phyloP scores from a whole-genome alignment of 805 yeast species.

The Barnettozyma sp. region DNA sequence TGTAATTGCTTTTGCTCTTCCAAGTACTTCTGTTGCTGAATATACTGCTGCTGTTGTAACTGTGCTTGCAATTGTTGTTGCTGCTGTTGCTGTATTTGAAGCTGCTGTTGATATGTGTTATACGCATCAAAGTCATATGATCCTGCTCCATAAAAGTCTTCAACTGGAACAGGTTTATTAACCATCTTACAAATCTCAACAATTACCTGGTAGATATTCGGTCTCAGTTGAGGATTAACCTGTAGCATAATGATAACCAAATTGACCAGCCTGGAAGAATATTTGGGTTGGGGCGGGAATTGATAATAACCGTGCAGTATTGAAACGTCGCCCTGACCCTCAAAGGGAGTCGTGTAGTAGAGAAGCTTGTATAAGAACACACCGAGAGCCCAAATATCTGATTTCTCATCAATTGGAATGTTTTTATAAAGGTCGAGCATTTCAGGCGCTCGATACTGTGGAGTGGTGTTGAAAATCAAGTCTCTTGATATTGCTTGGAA shows the following conservation, averaged over 20 bases:
- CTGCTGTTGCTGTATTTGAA: constrained; percentile 34
- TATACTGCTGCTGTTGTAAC: constrained; percentile 15
- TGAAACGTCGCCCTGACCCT: constrained; percentile 54
- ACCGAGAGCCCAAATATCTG: constrained; percentile 84
- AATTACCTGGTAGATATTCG: constrained; percentile 78
- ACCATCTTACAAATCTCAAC: constrained; percentile 55
- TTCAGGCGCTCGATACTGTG: constrained; percentile 85
- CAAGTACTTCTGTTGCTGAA: constrained; percentile 15
- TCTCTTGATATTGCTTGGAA: constrained; percentile 76
- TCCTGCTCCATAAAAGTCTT: constrained; percentile 39
- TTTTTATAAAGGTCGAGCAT: constrained; percentile 69
- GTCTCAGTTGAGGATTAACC: constrained; percentile 76
- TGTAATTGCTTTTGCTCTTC: constrained; percentile 18
- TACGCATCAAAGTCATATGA: constrained; percentile 51
- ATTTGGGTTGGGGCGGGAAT: constrained; percentile 65
- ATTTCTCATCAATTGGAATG: constrained; percentile 70
- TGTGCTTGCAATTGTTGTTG: constrained; percentile 26
- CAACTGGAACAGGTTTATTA: constrained; percentile 42
- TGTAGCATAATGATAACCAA: constrained; percentile 74
- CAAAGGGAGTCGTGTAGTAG: constrained; percentile 81
- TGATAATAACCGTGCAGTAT: constrained; percentile 74
- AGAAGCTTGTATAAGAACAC: constrained; percentile 70
- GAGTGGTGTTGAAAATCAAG: constrained; percentile 85
- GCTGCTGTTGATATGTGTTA: constrained; percentile 39
- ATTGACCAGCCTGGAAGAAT: constrained; percentile 64